Evolutionary conservation across 2,329 filamentous ascomycete species (phyloP), one percentile per base, ranked within the genome.

Genomic region (Colletotrichum shisoi): DNA sequence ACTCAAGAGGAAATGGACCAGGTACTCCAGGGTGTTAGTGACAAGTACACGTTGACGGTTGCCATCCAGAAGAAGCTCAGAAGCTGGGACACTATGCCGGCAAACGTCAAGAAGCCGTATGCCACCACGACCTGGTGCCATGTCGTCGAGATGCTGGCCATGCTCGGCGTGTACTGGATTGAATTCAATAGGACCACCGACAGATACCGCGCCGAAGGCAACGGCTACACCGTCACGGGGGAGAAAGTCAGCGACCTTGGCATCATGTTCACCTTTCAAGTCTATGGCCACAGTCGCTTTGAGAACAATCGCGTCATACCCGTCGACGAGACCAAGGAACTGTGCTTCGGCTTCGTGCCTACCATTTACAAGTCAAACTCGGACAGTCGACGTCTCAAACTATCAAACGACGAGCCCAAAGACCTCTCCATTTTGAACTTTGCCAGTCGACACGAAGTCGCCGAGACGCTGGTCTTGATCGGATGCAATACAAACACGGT

Each of bases 111-210:
- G 42, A 82, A 82, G 42, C 83, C 83, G 0, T 85, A 84, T 57
- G 83, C 83, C 3, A 85, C 82, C 0, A 85, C 81, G 0, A 83
- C 84, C n/a, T 83, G 86, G 67, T 85, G 81, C 62, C 84, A 86
- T 69, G 73, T 86, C 3, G 74, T 87, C 37, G 84, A 86, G 76
- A 82, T 86, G 67, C 79, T 83, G 31, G 83, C 83, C 4, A 81
- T 83, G 64, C 75, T 87, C 17, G 84, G 85, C 8, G 79, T 88
- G 8, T 81, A 88, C 73, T 88, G 85, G 85, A 85, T 83, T 69
- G 82, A 84, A 61, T 87, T 87, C 70, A 83, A 87, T 70, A 79
- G 83, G 40, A 80, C 75, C 9, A 75, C 75, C 13, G 82, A 86
- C 70, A 80, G 81, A 19, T 83, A 86, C 57, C 81, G 81, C n/a